Evolutionary conservation across 169 alveolate species (phyloP), one percentile per base, ranked within the genome.

Genomic region (Plasmodium billcollinsi): DNA sequence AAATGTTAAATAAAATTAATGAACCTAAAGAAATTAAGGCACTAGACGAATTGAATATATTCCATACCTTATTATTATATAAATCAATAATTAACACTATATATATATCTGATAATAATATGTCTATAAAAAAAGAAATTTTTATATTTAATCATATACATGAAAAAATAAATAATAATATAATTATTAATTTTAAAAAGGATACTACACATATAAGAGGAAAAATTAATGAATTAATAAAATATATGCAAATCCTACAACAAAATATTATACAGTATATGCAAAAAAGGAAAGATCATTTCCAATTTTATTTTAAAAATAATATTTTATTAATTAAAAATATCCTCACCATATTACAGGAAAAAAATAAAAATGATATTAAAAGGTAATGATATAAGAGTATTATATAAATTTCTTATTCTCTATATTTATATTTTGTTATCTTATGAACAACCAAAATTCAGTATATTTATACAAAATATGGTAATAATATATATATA

Each of bases 141-240:
- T 56, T 56, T 11, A 54, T 76, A 49, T 49, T 80, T 43, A 43
- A 61, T 21, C 52, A 58, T 59, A 61, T 69, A 67, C 67, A 67
- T 47, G 65, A 66, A 29, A 80, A 67, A 52, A 80, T 80, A 67
- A 56, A 5, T 39, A 63, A 67, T 47, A 54, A 54, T 0, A 5
- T 67, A 45, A 47, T 67, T 18, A n/a, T 58, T 45, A 20, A 21
- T 7, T 24, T 80, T 67, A 56, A 80, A 67, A 80, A 80, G 29
- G 70, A 61, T 24, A 29, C 20, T 20, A 43, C 6, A 8, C 15
- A 59, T 33, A 12, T 71, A 67, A 80, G 54, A 39, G 90, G 90
- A 21, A 66, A 66, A 80, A 80, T 80, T n/a, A 80, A 80, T 69
- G 90, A 66, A 80, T 15, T 80, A 29, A 49, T 80, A 66, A 80